Conservation (phyloP, 306 rosid genomes). For the Leucaena leucocephala region DNA sequence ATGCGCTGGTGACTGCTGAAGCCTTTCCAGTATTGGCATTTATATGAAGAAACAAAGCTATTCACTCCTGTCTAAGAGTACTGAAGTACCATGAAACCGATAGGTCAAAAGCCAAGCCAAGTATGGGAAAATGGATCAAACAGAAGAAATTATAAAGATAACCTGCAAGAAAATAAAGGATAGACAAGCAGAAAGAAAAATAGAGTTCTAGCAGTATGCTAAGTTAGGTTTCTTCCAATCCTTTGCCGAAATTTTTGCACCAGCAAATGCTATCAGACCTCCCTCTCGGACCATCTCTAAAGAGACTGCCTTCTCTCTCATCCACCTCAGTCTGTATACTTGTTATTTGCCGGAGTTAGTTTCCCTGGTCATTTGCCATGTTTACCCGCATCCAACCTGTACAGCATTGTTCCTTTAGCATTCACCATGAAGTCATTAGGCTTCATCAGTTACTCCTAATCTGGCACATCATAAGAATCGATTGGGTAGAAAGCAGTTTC, state of each 20-base stretch:
- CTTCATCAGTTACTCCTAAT: not conserved
- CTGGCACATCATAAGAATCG: not conserved
- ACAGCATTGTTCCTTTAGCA: not conserved
- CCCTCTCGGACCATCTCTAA: not conserved
- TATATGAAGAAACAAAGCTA: not conserved
- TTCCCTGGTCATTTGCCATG: not conserved
- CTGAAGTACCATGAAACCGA: not conserved
- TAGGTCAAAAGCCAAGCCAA: not conserved
- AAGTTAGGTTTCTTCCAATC: not conserved
- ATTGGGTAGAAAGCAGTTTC: not conserved
- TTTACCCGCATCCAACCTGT: not conserved
- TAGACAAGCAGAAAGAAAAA: not conserved
- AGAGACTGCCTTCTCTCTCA: not conserved
- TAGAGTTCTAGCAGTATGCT: not conserved
- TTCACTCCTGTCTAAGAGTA: not conserved
- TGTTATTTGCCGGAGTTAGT: not conserved
- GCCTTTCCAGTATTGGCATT: not conserved
- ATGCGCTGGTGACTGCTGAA: not conserved
- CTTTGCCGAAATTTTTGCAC: not conserved
- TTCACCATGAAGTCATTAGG: not conserved
- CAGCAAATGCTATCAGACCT: not conserved
- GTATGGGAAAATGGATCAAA: not conserved
- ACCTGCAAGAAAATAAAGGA: not conserved
- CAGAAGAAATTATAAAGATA: not conserved
- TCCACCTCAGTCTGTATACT: not conserved